Conservation (phyloP, 768 basidiomycete genomes). For the Boletus rex-veris region DNA sequence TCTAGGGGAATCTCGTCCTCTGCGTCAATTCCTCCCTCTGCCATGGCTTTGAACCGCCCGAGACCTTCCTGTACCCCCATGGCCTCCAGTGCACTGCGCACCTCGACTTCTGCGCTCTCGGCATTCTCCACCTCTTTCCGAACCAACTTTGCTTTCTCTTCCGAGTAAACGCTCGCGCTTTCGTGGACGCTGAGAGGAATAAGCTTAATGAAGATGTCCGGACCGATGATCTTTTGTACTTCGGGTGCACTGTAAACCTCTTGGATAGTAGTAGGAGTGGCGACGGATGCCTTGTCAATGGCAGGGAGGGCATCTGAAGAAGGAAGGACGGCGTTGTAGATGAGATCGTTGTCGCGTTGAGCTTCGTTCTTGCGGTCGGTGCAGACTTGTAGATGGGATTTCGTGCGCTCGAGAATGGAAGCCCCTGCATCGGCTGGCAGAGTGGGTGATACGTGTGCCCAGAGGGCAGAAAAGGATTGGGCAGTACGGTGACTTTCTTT, state of each 20-base stretch:
- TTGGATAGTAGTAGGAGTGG: conserved; percentile 86
- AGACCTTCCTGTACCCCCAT: conserved; percentile 75
- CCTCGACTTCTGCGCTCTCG: conserved; percentile 80
- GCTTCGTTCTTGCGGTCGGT: conserved; percentile 73
- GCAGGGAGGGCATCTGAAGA: conserved; percentile 70
- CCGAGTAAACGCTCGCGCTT: conserved; percentile 93
- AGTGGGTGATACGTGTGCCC: conserved; percentile 73
- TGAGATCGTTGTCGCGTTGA: conserved; percentile 90
- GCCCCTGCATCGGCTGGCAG: conserved; percentile 84
- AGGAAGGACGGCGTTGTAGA: conserved; percentile 90
- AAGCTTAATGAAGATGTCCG: conserved; percentile 82
- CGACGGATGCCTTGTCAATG: conserved; percentile 81
- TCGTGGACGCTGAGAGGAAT: conserved; percentile 94
- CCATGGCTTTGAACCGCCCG: conserved; percentile 65
- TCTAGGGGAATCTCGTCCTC: conserved; percentile 69
- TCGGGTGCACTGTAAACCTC: conserved; percentile 89
- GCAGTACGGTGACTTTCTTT: conserved; percentile 80
- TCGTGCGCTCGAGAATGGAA: conserved; percentile 77
- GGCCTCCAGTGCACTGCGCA: conserved; percentile 72
- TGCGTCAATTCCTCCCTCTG: conserved; percentile 58
- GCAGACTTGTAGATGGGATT: conserved; percentile 75
- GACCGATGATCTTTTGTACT: conserved; percentile 92
- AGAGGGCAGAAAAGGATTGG: conserved; percentile 63
- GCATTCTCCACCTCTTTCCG: conserved; percentile 85
- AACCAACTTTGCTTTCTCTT: conserved; percentile 96